Base-by-base conservation (phyloP, 805 yeast genomes). In the Hemisphaericaspora nanyangensis region DNA sequence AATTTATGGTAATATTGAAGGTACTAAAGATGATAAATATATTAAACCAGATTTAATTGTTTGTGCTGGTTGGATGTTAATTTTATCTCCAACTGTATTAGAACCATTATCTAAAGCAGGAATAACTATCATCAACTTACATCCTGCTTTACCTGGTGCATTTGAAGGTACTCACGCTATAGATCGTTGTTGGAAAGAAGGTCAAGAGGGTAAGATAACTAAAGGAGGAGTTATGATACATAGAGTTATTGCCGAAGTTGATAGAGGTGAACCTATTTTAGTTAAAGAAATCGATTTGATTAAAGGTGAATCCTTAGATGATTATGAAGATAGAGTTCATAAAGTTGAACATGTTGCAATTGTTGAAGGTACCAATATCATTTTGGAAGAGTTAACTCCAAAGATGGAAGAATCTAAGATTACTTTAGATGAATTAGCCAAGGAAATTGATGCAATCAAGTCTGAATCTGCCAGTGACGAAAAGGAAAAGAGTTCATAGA, bases 31-130 rank as follows among this genome's bases (percentile, higher is more conserved):
- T 17, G 34, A 46, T 4, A 45, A 52, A 1, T 72, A 77, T 38
- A 49, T 59, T 24, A 72, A 73, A 48, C 98, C 98, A 4, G 86
- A 85, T 49, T 70, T 93, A 46, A 80, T 93, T 29, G 97, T 93
- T 5, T 93, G 99, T 65, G 99, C 99, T 4, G 99, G 99, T 2
- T 93, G 99, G 99, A 82, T 93, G 90, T 74, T 93, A 37, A 93
- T 93, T 42, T 70, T 93, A 43, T 85, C 96, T 1, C 80, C 87
- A 3, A 70, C 77, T 16, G 89, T 88, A 49, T 69, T 93, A 44
- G 63, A 68, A 29, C 89, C 90, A 3, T 61, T 90, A 25, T 77
- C 70, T 36, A 58, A 72, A 2, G 77, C 72, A 3, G 67, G 73
- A 1, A 74, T 89, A 20, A 86, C 90, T 27, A 90, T 93, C 46